phyloP scores from a whole-genome alignment of 116 monocot species.

The Zostera marina region DNA sequence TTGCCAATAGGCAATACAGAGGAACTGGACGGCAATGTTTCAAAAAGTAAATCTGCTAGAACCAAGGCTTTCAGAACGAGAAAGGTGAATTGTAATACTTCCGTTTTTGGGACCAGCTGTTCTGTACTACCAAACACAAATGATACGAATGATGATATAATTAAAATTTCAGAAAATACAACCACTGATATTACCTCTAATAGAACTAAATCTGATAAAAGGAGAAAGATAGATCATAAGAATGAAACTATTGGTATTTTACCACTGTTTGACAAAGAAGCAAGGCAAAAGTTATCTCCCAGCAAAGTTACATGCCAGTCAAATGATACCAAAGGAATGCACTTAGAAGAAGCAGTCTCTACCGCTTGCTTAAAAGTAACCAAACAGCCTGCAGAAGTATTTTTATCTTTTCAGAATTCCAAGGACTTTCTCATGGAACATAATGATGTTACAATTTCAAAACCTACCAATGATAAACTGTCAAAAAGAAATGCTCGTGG shows the following conservation, averaged over 20 bases:
- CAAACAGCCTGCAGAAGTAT: constrained; percentile 12
- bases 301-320: background rate
- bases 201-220: too few relatives aligned
- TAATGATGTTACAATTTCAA: constrained; percentile 3
- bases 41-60: background rate
- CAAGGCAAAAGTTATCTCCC: background rate
- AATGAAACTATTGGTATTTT: background rate
- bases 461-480: background rate
- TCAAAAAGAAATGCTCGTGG: constrained; percentile 11
- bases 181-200: too few relatives aligned
- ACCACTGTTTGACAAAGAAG: background rate
- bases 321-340: background rate
- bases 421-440: constrained; percentile 12
- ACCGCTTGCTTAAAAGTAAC: background rate
- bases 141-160: too few relatives aligned
- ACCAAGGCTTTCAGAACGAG: background rate
- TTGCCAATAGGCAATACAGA: background rate
- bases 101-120: too few relatives aligned
- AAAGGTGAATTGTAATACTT: too few relatives aligned
- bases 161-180: too few relatives aligned
- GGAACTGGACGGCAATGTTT: constrained; percentile 2
- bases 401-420: constrained; percentile 15
- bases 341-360: background rate
- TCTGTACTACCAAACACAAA: too few relatives aligned
- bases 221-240: background rate